Conservation (phyloP, 208 protist genomes). For the Leishmania martiniquensis region DNA sequence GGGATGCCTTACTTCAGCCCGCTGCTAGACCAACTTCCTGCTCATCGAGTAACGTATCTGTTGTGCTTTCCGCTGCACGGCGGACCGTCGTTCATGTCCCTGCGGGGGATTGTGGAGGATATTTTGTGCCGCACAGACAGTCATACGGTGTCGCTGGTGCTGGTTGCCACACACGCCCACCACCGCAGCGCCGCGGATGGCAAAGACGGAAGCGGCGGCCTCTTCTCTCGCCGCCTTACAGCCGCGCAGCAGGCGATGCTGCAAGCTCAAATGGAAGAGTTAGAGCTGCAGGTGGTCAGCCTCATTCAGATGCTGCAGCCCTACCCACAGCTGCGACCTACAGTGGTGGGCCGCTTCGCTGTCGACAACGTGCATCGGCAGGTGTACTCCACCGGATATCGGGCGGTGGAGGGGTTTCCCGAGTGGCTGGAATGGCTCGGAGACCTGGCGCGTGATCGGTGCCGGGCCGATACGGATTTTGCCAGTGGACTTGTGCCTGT, state of each 20-base stretch:
- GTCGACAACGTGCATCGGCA: constrained; percentile 66
- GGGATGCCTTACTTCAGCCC: constrained; percentile 68
- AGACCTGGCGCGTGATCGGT: constrained; percentile 60
- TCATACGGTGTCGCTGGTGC: constrained; percentile 39
- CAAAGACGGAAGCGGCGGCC: background rate
- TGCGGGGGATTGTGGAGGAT: constrained; percentile 62
- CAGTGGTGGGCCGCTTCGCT: constrained; percentile 68
- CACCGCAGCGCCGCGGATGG: constrained; percentile 10
- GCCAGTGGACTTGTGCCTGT: constrained; percentile 65
- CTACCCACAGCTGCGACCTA: constrained; percentile 56
- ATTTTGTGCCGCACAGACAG: constrained; percentile 74
- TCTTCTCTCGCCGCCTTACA: constrained; percentile 17
- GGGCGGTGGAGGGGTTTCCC: constrained; percentile 54
- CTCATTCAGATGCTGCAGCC: constrained; percentile 75
- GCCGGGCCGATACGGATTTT: constrained; percentile 70
- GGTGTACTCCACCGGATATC: constrained; percentile 48
- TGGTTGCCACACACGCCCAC: constrained; percentile 48
- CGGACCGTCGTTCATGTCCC: constrained; percentile 35
- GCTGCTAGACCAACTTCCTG: constrained; percentile 65
- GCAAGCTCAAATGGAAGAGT: constrained; percentile 38
- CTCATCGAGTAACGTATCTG: constrained; percentile 70
- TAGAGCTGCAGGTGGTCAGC: constrained; percentile 68
- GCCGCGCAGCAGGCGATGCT: constrained; percentile 26
- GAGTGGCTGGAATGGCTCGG: constrained; percentile 70
- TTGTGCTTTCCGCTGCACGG: constrained; percentile 72